Base-by-base conservation (phyloP, 352 stramenopile genomes). In the Globisporangium middletonii region DNA sequence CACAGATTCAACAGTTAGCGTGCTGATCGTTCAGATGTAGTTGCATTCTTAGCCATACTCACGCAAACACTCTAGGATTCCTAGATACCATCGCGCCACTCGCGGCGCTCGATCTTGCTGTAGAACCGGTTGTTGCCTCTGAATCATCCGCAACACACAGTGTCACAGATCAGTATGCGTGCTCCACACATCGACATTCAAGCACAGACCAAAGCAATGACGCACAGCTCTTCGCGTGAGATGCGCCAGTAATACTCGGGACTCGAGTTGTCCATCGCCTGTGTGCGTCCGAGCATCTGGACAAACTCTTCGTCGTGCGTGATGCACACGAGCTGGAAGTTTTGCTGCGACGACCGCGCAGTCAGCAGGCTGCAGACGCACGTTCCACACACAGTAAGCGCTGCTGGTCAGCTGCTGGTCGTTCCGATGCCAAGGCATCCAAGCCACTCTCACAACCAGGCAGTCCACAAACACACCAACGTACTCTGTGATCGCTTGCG, bases 301-400 rank as follows among this genome's bases (percentile, higher is more conserved):
- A 96, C 85, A 58, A 94, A 95, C 37, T 93, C 94, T 72, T 99
- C 96, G 69, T 99, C 98, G 78, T 99, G 98, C 2, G 98, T 99
- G 73, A 99, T 99, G 50, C 98, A 92, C 33, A 99, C 87, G 45
- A 99, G 85, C 75, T 99, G 98, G 67, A 99, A 99, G 72, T 99
- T 99, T 55, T 92, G 83, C 73, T 99, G 97, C 27, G 88, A 74
- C 3, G 86, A 78, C 41, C 98, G 85, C 13, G 89, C 89, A 44
- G 94, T 96, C 58, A 99, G 86, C 59, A 99, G 98, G 59, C 86
- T 93, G 50, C 15, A 47, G 55, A 41, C 57, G 33, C 33, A 38
- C 33, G 33, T 38, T 38, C 33, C 54, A 60, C 48, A 53, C 15
- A 63, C 51, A 57, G 2, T 37, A 38, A 13, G 37, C 23, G 55